Percentiles rank a stretch among this genome's conserved stretches.
Conservation (phyloP, 2,329 filamentous ascomycete species). For the Colletotrichum sp. region DNA sequence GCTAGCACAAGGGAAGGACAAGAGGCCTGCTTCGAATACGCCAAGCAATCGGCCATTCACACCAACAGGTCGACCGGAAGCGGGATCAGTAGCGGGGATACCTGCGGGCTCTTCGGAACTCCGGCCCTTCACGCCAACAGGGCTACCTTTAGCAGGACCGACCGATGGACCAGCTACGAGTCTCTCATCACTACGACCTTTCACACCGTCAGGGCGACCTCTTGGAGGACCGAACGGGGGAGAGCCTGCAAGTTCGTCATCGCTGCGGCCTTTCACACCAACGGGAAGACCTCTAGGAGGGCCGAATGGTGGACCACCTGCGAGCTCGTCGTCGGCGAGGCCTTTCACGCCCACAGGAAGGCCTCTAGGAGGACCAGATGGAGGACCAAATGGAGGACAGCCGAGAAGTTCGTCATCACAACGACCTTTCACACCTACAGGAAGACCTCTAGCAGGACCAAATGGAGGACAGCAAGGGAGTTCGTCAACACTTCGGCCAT, state of each 20-base stretch:
- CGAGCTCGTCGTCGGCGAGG: rapidly evolving
- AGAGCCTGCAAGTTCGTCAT: background rate
- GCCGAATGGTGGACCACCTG: background rate
- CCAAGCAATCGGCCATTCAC: background rate
- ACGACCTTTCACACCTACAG: background rate
- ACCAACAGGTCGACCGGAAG: background rate
- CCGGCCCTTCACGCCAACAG: background rate
- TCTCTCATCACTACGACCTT: background rate
- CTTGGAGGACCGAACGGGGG: background rate
- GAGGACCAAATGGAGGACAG: background rate
- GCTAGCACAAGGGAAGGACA: background rate
- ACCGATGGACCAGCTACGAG: too few species aligned
- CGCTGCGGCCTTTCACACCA: background rate
- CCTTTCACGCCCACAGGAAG: background rate
- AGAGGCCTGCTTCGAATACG: background rate
- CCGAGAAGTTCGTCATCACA: rapidly evolving
- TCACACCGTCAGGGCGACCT: background rate
- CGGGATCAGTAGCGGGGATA: too few species aligned
- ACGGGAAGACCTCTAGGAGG: background rate
- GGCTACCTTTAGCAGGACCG: background rate
- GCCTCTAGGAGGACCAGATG: background rate
- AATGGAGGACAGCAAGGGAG: background rate
- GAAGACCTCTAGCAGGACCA: background rate
- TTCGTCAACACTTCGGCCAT: background rate
- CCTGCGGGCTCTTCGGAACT: too few species aligned